Evolutionary conservation across 176 grass and related monocot species (phyloP).

Genomic region (Cymbopogon citratus): DNA sequence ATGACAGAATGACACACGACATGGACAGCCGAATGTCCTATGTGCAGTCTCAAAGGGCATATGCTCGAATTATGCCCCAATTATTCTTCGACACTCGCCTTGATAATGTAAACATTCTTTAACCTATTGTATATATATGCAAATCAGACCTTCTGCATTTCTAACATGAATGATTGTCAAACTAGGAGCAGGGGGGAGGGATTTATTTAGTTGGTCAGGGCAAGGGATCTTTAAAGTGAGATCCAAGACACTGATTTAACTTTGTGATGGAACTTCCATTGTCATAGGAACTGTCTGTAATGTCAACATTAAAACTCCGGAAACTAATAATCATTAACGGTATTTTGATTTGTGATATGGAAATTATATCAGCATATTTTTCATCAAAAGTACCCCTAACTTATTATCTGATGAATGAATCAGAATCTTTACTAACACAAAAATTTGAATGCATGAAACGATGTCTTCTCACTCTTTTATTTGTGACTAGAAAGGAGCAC

Average conservation of each 20-base stretch:
- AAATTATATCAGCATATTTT: neutral
- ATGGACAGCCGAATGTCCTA: constrained; percentile 18
- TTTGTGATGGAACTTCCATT: neutral
- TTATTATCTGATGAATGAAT: neutral
- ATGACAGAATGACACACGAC: neutral
- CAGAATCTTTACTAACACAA: neutral
- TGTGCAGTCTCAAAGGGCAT: constrained; percentile 38
- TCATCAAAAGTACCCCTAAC: neutral
- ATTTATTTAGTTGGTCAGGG: constrained; percentile 8
- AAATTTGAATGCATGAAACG: neutral
- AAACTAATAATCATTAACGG: neutral
- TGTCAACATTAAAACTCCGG: neutral
- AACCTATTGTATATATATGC: neutral
- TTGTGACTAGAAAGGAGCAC: neutral
- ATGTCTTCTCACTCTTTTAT: neutral
- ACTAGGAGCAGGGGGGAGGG: neutral
- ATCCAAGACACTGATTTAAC: constrained; percentile 26
- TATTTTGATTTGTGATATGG: neutral
- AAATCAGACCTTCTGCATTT: neutral
- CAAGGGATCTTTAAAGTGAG: constrained; percentile 31
- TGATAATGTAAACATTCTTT: constrained; percentile 28
- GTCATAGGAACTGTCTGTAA: neutral
- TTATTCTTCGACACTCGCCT: constrained; percentile 21
- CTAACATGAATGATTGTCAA: neutral
- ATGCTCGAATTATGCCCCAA: constrained; percentile 36